phyloP scores from a whole-genome alignment of 805 yeast species.

The Wickerhamiella sorbophila region DNA sequence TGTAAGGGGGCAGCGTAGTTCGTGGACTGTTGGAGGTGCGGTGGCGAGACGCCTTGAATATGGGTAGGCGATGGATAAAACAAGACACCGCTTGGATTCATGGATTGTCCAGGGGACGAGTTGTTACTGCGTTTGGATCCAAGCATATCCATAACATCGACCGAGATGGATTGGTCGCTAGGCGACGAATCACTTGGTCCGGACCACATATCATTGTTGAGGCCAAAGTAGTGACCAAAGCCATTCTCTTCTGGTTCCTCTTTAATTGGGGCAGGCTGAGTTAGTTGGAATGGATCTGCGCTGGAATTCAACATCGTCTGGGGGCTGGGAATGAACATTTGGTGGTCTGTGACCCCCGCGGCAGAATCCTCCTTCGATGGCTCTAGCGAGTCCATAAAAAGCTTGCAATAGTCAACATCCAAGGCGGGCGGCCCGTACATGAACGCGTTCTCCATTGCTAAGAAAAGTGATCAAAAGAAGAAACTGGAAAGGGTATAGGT shows the following conservation, averaged over 20 bases:
- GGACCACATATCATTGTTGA: conserved; percentile 4
- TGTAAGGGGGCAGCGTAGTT: neutral
- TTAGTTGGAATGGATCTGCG: conserved; percentile 4
- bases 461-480: neutral
- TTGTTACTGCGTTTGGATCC: neutral
- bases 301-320: conserved; percentile 8
- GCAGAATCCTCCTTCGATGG: neutral
- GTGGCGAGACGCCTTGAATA: neutral
- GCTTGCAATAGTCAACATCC: conserved; percentile 7
- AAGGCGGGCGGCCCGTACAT: conserved; percentile 5
- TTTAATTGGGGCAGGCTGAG: neutral
- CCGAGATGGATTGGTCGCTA: conserved; percentile 2
- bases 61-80: neutral
- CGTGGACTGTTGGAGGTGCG: neutral
- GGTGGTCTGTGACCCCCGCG: neutral
- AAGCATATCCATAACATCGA: neutral
- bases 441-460: conserved; percentile 7
- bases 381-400: conserved; percentile 4
- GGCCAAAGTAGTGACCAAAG: conserved; percentile 4
- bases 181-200: neutral
- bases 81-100: neutral
- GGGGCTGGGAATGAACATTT: conserved; percentile 6
- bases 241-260: neutral
- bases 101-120: neutral
- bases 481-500: too few species aligned